A percentile compares a stretch with the other conserved stretches of the same genome.
phyloP scores from a whole-genome alignment of 1,284 basidiomycete species.

The Cutaneotrichosporon cavernicola region DNA sequence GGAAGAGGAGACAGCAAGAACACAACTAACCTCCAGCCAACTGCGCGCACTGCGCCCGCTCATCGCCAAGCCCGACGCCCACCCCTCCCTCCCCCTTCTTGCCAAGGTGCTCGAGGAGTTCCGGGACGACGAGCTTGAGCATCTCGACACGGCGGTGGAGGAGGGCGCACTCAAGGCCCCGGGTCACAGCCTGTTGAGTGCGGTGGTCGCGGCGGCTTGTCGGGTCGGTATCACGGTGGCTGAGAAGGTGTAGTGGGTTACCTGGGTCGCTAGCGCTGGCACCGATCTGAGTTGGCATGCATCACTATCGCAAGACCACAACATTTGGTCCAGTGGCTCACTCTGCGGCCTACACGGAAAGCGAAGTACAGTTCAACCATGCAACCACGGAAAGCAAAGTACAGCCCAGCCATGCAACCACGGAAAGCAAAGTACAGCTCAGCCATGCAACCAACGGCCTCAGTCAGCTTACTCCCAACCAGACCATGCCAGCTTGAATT shows the following conservation, averaged over 20 bases:
- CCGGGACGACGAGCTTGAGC: conserved; percentile 90
- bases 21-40: conserved; percentile 31
- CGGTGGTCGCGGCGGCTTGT: conserved; percentile 80
- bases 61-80: conserved; percentile 49
- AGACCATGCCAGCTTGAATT: too few species aligned
- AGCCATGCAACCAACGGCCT: too few species aligned
- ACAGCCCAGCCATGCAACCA: too few species aligned
- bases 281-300: too few species aligned
- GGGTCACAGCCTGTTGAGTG: conserved; percentile 83
- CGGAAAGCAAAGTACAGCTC: too few species aligned
- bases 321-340: neutral
- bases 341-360: neutral
- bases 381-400: too few species aligned
- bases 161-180: conserved; percentile 88
- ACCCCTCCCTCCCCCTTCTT: conserved; percentile 77
- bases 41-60: conserved; percentile 40
- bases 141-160: conserved; percentile 87
- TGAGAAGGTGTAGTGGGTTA: too few species aligned
- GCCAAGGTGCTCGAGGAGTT: conserved; percentile 77
- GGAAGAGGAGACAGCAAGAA: neutral
- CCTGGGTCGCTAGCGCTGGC: too few species aligned
- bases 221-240: conserved; percentile 86
- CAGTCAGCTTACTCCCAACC: neutral
- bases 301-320: too few species aligned
- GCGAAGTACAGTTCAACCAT: too few species aligned